Evolutionary conservation across 1,284 basidiomycete species (phyloP), one percentile per base, ranked within the genome.

Genomic region (Xanthoconium separans): DNA sequence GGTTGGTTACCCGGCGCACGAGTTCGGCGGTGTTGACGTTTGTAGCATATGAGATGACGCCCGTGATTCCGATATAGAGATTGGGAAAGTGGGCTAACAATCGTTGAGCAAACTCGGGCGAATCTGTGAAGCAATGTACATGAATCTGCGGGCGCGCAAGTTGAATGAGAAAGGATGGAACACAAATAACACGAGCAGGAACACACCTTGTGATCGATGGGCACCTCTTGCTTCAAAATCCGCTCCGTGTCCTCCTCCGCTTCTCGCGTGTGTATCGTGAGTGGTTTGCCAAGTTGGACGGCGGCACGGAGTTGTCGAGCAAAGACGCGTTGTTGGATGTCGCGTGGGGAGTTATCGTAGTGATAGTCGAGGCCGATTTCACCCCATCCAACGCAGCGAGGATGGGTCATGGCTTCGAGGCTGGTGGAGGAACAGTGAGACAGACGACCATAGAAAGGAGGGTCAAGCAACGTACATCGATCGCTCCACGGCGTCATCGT

Each of bases 331-430:
- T 78, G 83, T 63, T 93, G 90, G 1, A 83, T 60, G 0, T 82
- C 78, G 11, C 84, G 80, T 0, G 89, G 86, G 0, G 89, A 89
- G 60, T 83, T 78, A 64, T 89, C 83, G 64, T 91, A 91, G 67
- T 91, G 88, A 62, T 91, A 91, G 59, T 93, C 91, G 6, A 93
- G 78, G 0, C 91, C 90, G 51, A 91, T 92, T 65, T 93, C 90
- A 1, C 91, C 91, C 85, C 86, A 90, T 9, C 87, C 87, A 6
- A 92, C 89, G 59, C 89, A 91, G 11, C 86, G 82, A 3, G 87
- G 86, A 61, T 92, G 89, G 0, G 73, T 53, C 82, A 91, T 89
- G 2, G 90, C 90, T 61, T 85, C 81, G 50, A 89, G 57, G 37
- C 88, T 90, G 64, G 24, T 8, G 31, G 33, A 42, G 12, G 15